phyloP scores from a whole-genome alignment of 2,329 filamentous ascomycete species.

The Colletotrichum godetiae region DNA sequence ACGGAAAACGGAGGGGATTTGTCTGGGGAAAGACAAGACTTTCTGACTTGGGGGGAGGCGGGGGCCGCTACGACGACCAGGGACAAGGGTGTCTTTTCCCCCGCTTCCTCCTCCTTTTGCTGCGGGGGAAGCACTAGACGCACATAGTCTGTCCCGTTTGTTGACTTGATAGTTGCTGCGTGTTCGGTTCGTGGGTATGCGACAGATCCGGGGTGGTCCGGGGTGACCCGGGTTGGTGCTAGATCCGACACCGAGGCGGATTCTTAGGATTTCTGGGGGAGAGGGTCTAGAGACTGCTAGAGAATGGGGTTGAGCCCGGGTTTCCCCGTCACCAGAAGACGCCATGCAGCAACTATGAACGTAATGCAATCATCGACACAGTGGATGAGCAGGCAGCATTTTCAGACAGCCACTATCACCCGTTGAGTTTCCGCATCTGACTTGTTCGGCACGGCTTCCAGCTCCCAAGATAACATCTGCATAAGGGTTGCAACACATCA shows the following conservation, averaged over 20 bases:
- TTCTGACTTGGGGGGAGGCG: background rate
- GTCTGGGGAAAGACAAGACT: constrained; percentile 21
- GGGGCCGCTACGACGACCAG: constrained; percentile 4
- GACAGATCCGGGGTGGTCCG: too few species aligned
- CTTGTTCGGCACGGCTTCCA: background rate
- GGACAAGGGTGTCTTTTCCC: background rate
- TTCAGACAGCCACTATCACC: background rate
- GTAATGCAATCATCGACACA: background rate
- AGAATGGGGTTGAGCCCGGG: background rate
- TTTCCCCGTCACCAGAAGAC: constrained; percentile 4
- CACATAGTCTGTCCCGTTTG: background rate
- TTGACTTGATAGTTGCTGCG: background rate
- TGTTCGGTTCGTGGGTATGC: background rate
- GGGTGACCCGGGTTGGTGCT: background rate
- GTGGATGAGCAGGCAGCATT: background rate
- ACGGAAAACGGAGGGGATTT: constrained; percentile 31
- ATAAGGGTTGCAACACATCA: background rate
- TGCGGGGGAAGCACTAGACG: constrained; percentile 1
- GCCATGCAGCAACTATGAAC: background rate
- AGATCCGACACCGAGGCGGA: constrained; percentile 9
- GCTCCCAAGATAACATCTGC: background rate
- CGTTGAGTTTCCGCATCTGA: background rate
- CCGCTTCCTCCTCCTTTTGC: background rate
- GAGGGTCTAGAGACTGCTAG: too few species aligned
- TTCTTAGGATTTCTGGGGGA: background rate